These are phyloP conservation scores for Talaromyces amestolkiae DNA, from an alignment of 2,329 filamentous ascomycete genomes.

Conservation along the genomic window DNA sequence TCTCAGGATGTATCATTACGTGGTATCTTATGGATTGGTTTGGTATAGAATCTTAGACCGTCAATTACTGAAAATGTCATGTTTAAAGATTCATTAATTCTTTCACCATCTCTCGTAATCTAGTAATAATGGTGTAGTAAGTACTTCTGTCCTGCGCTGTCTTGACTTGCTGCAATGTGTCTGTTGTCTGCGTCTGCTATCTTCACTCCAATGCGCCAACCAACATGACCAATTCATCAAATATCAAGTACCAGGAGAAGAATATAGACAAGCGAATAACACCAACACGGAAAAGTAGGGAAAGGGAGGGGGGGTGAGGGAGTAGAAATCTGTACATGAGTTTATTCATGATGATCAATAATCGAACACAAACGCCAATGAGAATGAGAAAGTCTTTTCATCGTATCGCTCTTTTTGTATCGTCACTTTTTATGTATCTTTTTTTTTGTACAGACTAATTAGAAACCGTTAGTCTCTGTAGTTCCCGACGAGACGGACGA, in stretches of 20 bases:
- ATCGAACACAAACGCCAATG: not conserved
- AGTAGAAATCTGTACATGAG: not conserved
- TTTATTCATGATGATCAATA: not conserved
- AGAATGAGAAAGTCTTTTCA: not conserved
- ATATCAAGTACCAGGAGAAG: not conserved
- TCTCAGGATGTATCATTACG: not conserved
- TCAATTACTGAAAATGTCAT: not conserved
- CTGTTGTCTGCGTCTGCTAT: not conserved
- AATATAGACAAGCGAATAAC: constrained; percentile 1
- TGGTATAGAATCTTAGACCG: not conserved
- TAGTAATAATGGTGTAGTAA: not conserved
- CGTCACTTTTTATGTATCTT: not conserved
- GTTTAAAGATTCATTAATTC: not conserved
- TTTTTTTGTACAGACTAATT: not conserved
- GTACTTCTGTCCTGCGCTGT: not conserved
- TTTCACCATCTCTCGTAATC: constrained; percentile 1
- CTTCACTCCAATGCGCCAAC: not conserved
- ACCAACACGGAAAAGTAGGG: not conserved
- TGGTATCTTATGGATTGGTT: not conserved
- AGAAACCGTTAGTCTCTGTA: constrained; percentile 2
- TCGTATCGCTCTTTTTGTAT: not conserved
- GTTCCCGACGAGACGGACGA: constrained; percentile 20
- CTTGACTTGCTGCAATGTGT: not conserved
- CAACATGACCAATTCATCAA: not conserved
- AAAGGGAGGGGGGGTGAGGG: too few species aligned